A percentile compares a stretch with the other conserved stretches of the same genome.
phyloP scores from a whole-genome alignment of 2,329 filamentous ascomycete genomes.

The Verticillium klebahnii region DNA sequence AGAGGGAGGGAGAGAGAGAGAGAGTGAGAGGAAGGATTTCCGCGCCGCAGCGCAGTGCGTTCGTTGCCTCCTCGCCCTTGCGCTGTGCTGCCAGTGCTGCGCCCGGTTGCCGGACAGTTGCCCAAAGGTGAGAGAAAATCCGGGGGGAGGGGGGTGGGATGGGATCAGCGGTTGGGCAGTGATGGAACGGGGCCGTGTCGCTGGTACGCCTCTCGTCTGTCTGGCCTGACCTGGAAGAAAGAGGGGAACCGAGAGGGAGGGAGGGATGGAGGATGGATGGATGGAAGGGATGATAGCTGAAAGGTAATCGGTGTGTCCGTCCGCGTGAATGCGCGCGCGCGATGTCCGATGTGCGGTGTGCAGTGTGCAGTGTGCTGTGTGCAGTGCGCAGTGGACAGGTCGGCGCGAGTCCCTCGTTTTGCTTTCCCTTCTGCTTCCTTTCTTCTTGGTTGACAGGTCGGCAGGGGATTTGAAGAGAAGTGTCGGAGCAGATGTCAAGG shows the following conservation, averaged over 20 bases:
- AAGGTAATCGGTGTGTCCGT: not conserved
- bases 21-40: not conserved
- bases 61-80: not conserved
- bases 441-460: slow-evolving; percentile 11
- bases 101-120: not conserved
- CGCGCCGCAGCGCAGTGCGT: not conserved
- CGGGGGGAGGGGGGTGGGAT: not conserved
- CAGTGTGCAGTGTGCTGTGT: not conserved
- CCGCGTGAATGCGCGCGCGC: not conserved
- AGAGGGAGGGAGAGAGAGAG: slow-evolving; percentile 1
- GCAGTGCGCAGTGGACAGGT: not conserved
- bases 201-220: not conserved
- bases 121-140: not conserved
- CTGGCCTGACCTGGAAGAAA: not conserved
- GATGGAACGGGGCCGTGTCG: slow-evolving; percentile 19
- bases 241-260: not conserved
- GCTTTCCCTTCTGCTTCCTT: not conserved
- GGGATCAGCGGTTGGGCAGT: slow-evolving; percentile 33
- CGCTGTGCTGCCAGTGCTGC: not conserved
- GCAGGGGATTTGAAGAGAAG: slow-evolving; percentile 5
- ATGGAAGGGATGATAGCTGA: not conserved
- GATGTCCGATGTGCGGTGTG: not conserved
- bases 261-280: not conserved
- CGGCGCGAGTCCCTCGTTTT: not conserved
- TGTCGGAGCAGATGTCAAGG: slow-evolving; percentile 7